Evolutionary conservation across 176 grass and related monocot genomes (phyloP).

Genomic region (Rhynchospora tenuis): DNA sequence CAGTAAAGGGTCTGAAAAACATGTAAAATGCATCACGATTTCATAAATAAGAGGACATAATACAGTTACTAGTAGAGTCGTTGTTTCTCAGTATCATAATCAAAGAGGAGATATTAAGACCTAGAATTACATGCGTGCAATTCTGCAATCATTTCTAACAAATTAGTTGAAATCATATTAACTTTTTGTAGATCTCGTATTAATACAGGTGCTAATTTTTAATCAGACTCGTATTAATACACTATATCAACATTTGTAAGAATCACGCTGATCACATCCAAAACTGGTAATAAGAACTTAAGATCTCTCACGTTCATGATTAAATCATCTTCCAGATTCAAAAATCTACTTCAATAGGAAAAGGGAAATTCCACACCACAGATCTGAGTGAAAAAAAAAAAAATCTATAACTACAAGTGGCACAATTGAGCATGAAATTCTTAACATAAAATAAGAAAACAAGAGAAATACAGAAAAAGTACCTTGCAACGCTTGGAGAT

Average conservation of each 20-base stretch:
- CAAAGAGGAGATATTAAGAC: neutral
- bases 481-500: slow-evolving; percentile 50
- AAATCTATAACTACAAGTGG: neutral
- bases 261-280: neutral
- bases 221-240: neutral
- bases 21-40: neutral
- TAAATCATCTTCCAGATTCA: neutral
- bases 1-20: neutral
- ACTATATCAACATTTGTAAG: neutral
- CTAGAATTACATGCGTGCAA: neutral
- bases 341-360: neutral
- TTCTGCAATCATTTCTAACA: neutral
- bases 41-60: neutral
- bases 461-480: neutral
- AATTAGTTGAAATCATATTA: neutral
- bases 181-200: neutral
- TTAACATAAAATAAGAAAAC: neutral
- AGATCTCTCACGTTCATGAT: neutral
- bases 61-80: neutral
- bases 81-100: neutral
- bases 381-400: neutral
- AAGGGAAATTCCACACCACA: neutral
- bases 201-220: neutral
- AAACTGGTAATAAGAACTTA: neutral
- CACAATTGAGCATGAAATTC: neutral